Evolutionary conservation across 495 filamentous ascomycete genomes (phyloP).

Genomic region (Hypoxylon trugodes): DNA sequence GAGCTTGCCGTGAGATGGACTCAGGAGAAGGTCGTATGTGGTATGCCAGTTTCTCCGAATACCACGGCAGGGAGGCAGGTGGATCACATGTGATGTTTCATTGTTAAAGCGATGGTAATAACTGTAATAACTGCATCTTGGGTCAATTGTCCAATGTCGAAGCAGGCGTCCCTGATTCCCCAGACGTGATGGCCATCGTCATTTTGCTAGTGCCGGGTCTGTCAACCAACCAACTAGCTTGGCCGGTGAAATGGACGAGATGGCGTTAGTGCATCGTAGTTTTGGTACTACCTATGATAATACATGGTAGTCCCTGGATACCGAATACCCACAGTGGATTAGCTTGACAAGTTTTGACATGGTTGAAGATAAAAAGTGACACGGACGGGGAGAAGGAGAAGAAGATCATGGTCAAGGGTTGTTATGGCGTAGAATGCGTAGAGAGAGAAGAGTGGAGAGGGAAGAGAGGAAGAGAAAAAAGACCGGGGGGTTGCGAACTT

Average conservation of each 20-base stretch:
- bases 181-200: slow-evolving; percentile 34
- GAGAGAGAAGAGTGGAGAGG: no score
- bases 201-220: slow-evolving; percentile 17
- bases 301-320: slow-evolving; percentile 2
- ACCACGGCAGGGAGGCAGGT: slow-evolving; percentile 17
- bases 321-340: slow-evolving; percentile 10
- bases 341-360: slow-evolving; percentile 13
- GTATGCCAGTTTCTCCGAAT: slow-evolving; percentile 24
- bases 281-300: no score
- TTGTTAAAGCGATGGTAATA: neutral
- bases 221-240: slow-evolving; percentile 25
- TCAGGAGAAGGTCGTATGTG: slow-evolving; percentile 30
- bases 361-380: slow-evolving; percentile 2
- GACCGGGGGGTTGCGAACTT: slow-evolving; percentile 11
- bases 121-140: neutral
- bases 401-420: slow-evolving; percentile 9
- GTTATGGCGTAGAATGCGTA: no score
- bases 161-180: slow-evolving; percentile 27
- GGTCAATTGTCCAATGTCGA: neutral
- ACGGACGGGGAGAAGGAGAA: slow-evolving; percentile 15
- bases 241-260: slow-evolving; percentile 10
- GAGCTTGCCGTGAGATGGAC: neutral
- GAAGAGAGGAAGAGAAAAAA: no score
- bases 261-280: slow-evolving; percentile 13
- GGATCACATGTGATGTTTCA: slow-evolving; percentile 38